Evolutionary conservation across 768 basidiomycete genomes (phyloP).

Genomic region (Porphyrellus cyaneotinctus): DNA sequence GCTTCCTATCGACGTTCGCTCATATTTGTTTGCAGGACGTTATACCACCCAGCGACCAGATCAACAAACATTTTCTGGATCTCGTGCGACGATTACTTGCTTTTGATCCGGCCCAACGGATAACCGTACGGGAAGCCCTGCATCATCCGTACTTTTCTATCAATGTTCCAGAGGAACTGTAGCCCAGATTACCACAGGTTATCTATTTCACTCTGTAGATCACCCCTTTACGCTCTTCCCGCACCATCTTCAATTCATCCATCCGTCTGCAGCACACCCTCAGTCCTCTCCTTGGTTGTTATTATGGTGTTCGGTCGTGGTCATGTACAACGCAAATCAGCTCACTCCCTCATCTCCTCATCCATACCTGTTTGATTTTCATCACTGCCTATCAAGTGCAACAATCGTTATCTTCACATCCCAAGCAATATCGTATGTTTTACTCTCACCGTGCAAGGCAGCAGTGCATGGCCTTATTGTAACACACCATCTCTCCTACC

Average conservation of each 20-base stretch:
- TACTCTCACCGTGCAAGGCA: slow-evolving; percentile 18
- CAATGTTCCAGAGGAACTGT: slow-evolving; percentile 66
- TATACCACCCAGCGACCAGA: slow-evolving; percentile 69
- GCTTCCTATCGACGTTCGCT: background rate
- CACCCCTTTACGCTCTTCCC: slow-evolving; percentile 23
- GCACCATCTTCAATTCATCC: slow-evolving; percentile 19
- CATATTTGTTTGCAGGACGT: slow-evolving; percentile 56
- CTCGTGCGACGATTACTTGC: slow-evolving; percentile 83
- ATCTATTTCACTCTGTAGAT: slow-evolving; percentile 36
- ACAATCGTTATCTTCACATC: slow-evolving; percentile 23
- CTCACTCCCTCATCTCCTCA: slow-evolving; percentile 26
- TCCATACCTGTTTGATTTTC: slow-evolving; percentile 28
- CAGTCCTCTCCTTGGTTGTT: slow-evolving; percentile 30
- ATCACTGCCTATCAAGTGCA: slow-evolving; percentile 26
- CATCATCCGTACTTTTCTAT: slow-evolving; percentile 82
- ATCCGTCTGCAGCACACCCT: slow-evolving; percentile 23
- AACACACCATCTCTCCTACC: slow-evolving; percentile 15
- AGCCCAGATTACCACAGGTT: slow-evolving; percentile 33
- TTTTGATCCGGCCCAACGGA: slow-evolving; percentile 86
- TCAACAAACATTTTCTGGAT: slow-evolving; percentile 80
- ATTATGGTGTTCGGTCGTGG: slow-evolving; percentile 35
- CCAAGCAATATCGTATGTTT: slow-evolving; percentile 32
- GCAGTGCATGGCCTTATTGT: slow-evolving; percentile 18
- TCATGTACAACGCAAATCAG: slow-evolving; percentile 35
- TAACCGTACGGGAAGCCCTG: slow-evolving; percentile 84